These are phyloP conservation scores for Tuber aestivum DNA, from an alignment of 495 filamentous ascomycete genomes.

Conservation along the genomic window DNA sequence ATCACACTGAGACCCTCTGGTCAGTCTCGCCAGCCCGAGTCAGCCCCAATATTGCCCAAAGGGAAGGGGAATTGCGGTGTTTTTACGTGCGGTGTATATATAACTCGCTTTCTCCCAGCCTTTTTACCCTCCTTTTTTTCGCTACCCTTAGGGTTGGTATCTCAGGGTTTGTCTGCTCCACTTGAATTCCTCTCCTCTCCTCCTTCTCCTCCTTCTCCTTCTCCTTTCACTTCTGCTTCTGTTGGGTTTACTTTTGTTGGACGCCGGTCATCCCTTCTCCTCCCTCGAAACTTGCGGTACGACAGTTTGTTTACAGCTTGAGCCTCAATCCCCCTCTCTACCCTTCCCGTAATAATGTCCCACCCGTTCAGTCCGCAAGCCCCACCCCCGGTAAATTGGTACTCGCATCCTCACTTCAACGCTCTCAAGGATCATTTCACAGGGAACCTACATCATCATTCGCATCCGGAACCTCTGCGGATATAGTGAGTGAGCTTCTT, in stretches of 20 bases:
- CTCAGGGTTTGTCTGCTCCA: not conserved
- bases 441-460: slow-evolving; percentile 18
- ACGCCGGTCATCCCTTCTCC: slow-evolving; percentile 1
- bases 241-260: not conserved
- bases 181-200: not conserved
- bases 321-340: not conserved
- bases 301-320: not conserved
- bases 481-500: slow-evolving; percentile 33
- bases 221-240: not conserved
- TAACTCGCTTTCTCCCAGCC: not conserved
- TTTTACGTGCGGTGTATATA: not conserved
- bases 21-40: not conserved
- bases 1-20: not conserved
- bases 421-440: slow-evolving; percentile 21
- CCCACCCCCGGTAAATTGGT: slow-evolving; percentile 37
- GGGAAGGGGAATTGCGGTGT: not conserved
- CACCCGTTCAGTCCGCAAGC: slow-evolving; percentile 3
- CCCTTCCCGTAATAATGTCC: slow-evolving; percentile 21
- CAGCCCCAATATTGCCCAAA: not conserved
- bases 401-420: slow-evolving; percentile 35
- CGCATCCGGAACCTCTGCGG: slow-evolving; percentile 32
- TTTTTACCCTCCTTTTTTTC: too few species aligned
- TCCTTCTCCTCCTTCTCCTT: not conserved
- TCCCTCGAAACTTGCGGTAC: not conserved
- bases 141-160: not conserved